Conservation (phyloP, 2,329 filamentous ascomycete genomes). For the Scedosporium dehoogii region DNA sequence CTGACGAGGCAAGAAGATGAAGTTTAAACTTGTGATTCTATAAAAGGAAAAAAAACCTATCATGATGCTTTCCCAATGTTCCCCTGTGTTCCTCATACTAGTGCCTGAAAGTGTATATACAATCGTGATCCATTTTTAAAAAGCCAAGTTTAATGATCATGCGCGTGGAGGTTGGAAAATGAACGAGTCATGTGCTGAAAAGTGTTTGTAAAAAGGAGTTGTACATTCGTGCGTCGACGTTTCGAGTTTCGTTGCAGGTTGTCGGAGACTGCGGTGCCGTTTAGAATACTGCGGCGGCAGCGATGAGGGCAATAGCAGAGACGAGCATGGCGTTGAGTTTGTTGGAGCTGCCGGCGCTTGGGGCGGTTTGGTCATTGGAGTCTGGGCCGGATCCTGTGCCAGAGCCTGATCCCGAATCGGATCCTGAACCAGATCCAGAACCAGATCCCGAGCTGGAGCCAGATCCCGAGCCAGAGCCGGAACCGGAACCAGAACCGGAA, state of each 20-base stretch:
- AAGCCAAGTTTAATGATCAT: too few relatives aligned
- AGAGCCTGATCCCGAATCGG: background rate
- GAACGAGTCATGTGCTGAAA: too few relatives aligned
- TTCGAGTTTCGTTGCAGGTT: too few relatives aligned
- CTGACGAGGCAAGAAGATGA: too few relatives aligned
- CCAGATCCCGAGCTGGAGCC: background rate
- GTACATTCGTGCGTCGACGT: too few relatives aligned
- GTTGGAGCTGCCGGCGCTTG: background rate
- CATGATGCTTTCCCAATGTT: too few relatives aligned
- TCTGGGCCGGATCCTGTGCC: background rate
- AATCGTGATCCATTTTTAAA: too few relatives aligned
- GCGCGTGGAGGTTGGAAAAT: too few relatives aligned
- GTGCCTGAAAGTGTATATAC: too few relatives aligned
- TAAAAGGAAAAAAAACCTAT: too few relatives aligned
- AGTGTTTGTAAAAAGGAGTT: background rate
- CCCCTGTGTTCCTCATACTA: too few relatives aligned
- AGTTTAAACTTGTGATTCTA: too few relatives aligned
- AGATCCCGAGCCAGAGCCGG: background rate
- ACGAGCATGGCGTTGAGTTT: slow-evolving; percentile 1
- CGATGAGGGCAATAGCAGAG: slow-evolving; percentile 4
- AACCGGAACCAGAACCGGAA: background rate
- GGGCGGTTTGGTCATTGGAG: background rate
- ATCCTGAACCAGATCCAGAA: background rate
- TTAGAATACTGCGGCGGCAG: background rate
- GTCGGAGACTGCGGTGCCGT: background rate